Conservation (phyloP, 1,284 basidiomycete genomes). For the Ceratobasidium sp. region DNA sequence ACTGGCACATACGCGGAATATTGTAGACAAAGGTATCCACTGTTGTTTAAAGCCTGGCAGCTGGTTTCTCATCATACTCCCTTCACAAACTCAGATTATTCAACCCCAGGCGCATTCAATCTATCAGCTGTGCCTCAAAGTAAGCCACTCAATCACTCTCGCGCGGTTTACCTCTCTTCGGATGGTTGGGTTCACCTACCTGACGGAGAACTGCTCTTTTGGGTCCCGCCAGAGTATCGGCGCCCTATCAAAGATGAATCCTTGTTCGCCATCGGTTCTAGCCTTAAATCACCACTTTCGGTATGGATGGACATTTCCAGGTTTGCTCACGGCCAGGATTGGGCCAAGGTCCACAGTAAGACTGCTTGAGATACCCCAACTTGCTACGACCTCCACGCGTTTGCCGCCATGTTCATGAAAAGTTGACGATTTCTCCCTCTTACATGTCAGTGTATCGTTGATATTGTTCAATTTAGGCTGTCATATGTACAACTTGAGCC, state of each 20-base stretch:
- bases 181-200: background rate
- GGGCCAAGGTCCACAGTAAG: background rate
- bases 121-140: background rate
- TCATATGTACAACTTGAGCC: too few species aligned
- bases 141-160: background rate
- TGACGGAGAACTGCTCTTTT: background rate
- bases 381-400: too few species aligned
- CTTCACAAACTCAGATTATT: background rate
- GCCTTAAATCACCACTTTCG: background rate
- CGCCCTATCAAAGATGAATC: background rate
- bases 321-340: conserved; percentile 12
- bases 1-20: too few species aligned
- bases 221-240: conserved; percentile 23
- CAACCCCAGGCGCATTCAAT: background rate
- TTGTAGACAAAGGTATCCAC: too few species aligned
- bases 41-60: too few species aligned
- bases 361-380: too few species aligned
- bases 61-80: too few species aligned
- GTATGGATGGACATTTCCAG: conserved; percentile 5
- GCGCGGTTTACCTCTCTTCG: background rate
- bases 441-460: too few species aligned
- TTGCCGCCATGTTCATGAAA: too few species aligned
- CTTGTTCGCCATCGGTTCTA: background rate
- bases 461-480: too few species aligned
- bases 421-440: too few species aligned